phyloP scores from a whole-genome alignment of 257 asterid species.

The Penstemon newberryi region DNA sequence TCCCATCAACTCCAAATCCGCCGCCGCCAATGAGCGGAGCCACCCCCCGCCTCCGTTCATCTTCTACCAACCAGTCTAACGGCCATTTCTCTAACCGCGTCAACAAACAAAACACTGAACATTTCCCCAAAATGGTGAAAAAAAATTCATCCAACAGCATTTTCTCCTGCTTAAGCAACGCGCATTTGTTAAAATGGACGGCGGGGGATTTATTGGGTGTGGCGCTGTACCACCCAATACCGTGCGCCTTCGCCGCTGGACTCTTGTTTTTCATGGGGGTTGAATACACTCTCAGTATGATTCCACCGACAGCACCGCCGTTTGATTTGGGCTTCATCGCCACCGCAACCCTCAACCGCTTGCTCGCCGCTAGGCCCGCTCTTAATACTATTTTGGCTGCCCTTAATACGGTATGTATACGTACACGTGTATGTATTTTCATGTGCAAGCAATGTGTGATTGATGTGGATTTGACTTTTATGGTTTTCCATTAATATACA shows the following conservation, averaged over 20 bases:
- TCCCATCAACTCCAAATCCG: background rate
- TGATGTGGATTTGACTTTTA: background rate
- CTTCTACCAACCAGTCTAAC: conserved; percentile 24
- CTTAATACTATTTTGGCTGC: conserved; percentile 65
- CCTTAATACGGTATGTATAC: conserved; percentile 58
- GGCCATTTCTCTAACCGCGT: conserved; percentile 19
- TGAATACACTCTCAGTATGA: conserved; percentile 65
- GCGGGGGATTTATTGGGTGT: conserved; percentile 36
- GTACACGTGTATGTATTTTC: background rate
- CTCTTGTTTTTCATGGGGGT: conserved; percentile 63
- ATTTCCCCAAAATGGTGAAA: conserved; percentile 30
- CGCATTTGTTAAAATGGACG: conserved; percentile 56
- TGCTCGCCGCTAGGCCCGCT: conserved; percentile 54
- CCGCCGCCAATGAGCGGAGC: conserved; percentile 41
- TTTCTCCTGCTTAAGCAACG: background rate
- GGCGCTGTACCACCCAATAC: conserved; percentile 58
- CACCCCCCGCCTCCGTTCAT: conserved; percentile 39
- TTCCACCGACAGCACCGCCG: conserved; percentile 56
- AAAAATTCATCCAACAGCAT: conserved; percentile 14
- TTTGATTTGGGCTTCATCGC: conserved; percentile 70
- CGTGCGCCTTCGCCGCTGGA: conserved; percentile 49
- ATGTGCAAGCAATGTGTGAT: background rate
- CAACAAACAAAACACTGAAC: conserved; percentile 17
- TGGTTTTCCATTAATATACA: background rate
- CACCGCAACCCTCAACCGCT: conserved; percentile 51